A percentile compares a stretch with the other conserved stretches of the same genome.
These are phyloP conservation scores for Cantharellus cinnabarinus DNA, from an alignment of 768 basidiomycete genomes.

Conservation along the genomic window DNA sequence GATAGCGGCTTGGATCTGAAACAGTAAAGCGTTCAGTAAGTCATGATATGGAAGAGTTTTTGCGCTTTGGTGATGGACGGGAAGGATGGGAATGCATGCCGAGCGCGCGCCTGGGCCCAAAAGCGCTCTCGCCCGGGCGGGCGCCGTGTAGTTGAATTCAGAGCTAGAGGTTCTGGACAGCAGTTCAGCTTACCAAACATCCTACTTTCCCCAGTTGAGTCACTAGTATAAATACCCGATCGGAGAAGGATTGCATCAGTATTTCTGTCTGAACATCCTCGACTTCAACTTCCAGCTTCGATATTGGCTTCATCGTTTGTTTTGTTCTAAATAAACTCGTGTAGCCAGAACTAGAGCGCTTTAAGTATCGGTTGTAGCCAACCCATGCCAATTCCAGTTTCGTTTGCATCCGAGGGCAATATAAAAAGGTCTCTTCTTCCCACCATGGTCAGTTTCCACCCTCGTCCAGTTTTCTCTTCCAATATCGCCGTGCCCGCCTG, in stretches of 20 bases:
- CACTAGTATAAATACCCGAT: slow-evolving; percentile 66
- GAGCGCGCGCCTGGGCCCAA: too few species aligned
- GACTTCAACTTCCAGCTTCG: slow-evolving; percentile 13
- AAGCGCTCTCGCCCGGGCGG: too few species aligned
- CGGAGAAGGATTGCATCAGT: slow-evolving; percentile 56
- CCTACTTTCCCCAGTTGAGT: slow-evolving; percentile 88
- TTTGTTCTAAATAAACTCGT: background rate
- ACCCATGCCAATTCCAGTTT: too few species aligned
- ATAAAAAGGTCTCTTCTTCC: background rate
- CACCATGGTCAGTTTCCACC: background rate
- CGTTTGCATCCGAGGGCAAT: background rate
- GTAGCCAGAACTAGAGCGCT: too few species aligned
- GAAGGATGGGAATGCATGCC: too few species aligned
- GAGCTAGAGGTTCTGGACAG: background rate
- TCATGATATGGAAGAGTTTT: too few species aligned
- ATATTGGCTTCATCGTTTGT: background rate
- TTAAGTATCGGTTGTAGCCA: too few species aligned
- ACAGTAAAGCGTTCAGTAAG: background rate
- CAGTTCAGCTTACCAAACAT: slow-evolving; percentile 37
- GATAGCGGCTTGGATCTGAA: slow-evolving; percentile 61
- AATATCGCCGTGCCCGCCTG: background rate
- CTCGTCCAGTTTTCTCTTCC: background rate
- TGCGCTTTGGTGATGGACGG: too few species aligned
- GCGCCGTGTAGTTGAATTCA: too few species aligned
- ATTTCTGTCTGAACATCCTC: slow-evolving; percentile 48